A percentile compares a stretch with the other conserved stretches of the same genome.
phyloP scores from a whole-genome alignment of 495 filamentous ascomycete species.

The Aspergillus nidulans region DNA sequence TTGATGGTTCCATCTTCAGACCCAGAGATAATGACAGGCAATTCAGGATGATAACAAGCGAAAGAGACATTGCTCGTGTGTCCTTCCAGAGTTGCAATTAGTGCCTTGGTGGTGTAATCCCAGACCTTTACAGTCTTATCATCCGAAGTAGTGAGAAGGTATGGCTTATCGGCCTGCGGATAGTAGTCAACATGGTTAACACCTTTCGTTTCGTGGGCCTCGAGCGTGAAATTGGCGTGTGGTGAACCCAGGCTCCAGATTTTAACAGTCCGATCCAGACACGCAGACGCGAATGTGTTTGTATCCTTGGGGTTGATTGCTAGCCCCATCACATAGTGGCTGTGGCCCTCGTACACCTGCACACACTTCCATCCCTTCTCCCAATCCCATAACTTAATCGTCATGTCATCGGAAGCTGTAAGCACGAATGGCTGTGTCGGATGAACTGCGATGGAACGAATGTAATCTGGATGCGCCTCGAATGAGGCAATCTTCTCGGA shows the following conservation, averaged over 20 bases:
- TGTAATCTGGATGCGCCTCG: conserved; percentile 98
- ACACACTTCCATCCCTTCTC: conserved; percentile 98
- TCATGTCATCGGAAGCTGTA: conserved; percentile 99
- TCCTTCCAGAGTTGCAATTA: conserved; percentile 94
- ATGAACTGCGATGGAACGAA: conserved; percentile 95
- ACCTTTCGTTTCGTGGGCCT: conserved; percentile 96
- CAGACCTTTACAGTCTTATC: conserved; percentile 93
- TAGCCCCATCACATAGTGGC: conserved; percentile 98
- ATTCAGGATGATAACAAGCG: conserved; percentile 94
- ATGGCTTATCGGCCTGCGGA: conserved; percentile 92
- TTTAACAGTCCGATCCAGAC: conserved; percentile 94
- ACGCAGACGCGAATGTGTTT: conserved; percentile 96
- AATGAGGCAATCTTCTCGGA: conserved; percentile 98
- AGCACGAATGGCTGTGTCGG: conserved; percentile 93
- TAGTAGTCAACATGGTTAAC: conserved; percentile 99
- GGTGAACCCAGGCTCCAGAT: conserved; percentile 93
- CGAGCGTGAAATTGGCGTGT: conserved; percentile 89
- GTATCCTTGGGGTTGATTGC: conserved; percentile 99
- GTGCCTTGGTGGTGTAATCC: conserved; percentile 97
- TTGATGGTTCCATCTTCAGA: conserved; percentile 97
- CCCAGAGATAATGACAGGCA: conserved; percentile 97
- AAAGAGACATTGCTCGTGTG: conserved; percentile 99
- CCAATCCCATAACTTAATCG: conserved; percentile 99
- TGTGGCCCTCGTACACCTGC: conserved; percentile 96
- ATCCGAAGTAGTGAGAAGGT: conserved; percentile 93